Evolutionary conservation across 441 rosid genomes (phyloP).

Genomic region (Aquilaria agallochum): DNA sequence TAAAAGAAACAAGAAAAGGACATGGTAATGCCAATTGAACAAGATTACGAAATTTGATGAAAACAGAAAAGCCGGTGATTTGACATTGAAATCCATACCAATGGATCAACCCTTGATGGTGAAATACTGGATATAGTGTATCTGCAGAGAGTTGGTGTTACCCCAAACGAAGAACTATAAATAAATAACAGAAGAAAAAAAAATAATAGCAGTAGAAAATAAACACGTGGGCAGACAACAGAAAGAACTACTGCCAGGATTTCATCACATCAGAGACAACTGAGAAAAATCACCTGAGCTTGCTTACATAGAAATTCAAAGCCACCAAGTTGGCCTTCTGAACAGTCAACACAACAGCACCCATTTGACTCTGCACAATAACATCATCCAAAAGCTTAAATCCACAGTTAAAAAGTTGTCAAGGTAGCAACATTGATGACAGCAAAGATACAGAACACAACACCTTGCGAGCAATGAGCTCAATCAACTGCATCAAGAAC

Average conservation of each 20-base stretch:
- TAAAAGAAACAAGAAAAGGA: not conserved
- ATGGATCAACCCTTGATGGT: constrained; percentile 66
- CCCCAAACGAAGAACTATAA: not conserved
- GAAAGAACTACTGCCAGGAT: too few relatives aligned
- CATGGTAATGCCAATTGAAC: not conserved
- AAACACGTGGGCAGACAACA: not conserved
- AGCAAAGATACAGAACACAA: not conserved
- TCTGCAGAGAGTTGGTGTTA: constrained; percentile 33
- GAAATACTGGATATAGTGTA: constrained; percentile 73
- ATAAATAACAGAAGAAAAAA: not conserved
- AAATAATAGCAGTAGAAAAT: not conserved
- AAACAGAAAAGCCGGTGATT: constrained; percentile 1
- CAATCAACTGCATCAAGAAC: constrained; percentile 76
- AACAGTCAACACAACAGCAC: constrained; percentile 82
- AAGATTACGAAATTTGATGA: not conserved
- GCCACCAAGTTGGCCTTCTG: constrained; percentile 71
- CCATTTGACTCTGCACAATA: constrained; percentile 53
- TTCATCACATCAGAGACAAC: too few relatives aligned
- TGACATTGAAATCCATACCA: constrained; percentile 30
- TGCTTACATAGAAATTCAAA: constrained; percentile 63
- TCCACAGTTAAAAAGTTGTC: constrained; percentile 9
- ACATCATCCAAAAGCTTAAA: constrained; percentile 12
- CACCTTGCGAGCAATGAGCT: constrained; percentile 82
- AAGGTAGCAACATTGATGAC: not conserved
- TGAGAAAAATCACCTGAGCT: constrained; percentile 55